Percentiles rank a stretch among this genome's conserved stretches.
Conservation (phyloP, 208 protist genomes). For the Angomonas desouzai region DNA sequence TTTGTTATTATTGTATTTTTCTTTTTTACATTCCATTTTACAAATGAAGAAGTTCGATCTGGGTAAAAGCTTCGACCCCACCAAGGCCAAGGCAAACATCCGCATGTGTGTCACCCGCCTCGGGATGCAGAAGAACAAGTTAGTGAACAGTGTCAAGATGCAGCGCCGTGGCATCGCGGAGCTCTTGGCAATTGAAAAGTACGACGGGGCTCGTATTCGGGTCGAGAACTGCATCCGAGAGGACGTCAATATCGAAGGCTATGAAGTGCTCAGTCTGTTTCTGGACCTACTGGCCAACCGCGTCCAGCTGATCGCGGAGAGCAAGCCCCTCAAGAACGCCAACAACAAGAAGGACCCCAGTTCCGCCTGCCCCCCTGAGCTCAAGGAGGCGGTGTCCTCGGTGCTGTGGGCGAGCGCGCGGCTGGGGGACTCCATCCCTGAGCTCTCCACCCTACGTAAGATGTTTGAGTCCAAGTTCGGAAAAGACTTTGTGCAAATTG, state of each 20-base stretch:
- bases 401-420: constrained; percentile 79
- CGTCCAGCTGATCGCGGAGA: constrained; percentile 75
- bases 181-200: constrained; percentile 84
- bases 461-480: constrained; percentile 83
- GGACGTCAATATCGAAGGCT: constrained; percentile 83
- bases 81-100: constrained; percentile 71
- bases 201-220: constrained; percentile 86
- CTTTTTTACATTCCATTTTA: background rate
- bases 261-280: constrained; percentile 83
- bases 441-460: constrained; percentile 71
- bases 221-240: constrained; percentile 87
- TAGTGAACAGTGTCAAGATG: constrained; percentile 84
- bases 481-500: constrained; percentile 78
- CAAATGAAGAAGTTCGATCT: constrained; percentile 23
- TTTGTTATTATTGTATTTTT: background rate
- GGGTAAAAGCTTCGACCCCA: constrained; percentile 47
- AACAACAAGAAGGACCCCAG: constrained; percentile 41
- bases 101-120: constrained; percentile 85
- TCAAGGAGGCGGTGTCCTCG: constrained; percentile 88
- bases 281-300: constrained; percentile 80
- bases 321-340: constrained; percentile 38
- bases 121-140: constrained; percentile 86
- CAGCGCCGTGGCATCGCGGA: constrained; percentile 78
- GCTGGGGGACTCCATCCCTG: constrained; percentile 59
- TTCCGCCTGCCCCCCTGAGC: constrained; percentile 70